Conservation (phyloP, 2,329 filamentous ascomycete genomes). For the Beauveria sp. region DNA sequence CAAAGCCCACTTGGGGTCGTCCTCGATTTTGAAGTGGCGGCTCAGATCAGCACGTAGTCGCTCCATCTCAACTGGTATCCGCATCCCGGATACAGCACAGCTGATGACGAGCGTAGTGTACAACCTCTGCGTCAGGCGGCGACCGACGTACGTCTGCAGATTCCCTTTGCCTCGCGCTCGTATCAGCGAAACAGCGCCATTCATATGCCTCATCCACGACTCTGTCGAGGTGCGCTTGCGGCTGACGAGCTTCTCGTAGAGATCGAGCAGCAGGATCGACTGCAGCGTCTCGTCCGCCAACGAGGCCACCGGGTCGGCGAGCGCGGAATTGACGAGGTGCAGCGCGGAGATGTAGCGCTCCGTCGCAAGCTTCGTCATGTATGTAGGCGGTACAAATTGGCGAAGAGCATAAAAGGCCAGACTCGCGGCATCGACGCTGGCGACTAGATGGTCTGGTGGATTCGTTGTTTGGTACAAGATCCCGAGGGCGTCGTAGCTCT, state of each 20-base stretch:
- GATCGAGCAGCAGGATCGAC: slow-evolving; percentile 20
- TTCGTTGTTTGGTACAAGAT: slow-evolving; percentile 12
- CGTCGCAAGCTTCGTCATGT: neutral
- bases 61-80: slow-evolving; percentile 12
- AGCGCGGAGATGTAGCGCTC: slow-evolving; percentile 3
- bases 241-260: slow-evolving; percentile 21
- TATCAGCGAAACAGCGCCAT: slow-evolving; percentile 17
- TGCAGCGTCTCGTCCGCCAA: slow-evolving; percentile 16
- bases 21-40: neutral
- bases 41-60: slow-evolving; percentile 6
- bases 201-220: slow-evolving; percentile 17
- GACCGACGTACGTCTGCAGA: slow-evolving; percentile 12
- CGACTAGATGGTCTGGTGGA: slow-evolving; percentile 13
- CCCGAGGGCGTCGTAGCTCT: slow-evolving; percentile 16
- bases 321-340: slow-evolving; percentile 6
- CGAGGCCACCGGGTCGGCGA: neutral
- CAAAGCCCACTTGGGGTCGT: slow-evolving; percentile 17
- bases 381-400: neutral
- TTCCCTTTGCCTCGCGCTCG: slow-evolving; percentile 11
- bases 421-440: slow-evolving; percentile 20
- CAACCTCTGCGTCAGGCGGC: slow-evolving; percentile 10
- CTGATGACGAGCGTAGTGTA: slow-evolving; percentile 13
- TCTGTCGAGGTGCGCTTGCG: slow-evolving; percentile 6
- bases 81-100: slow-evolving; percentile 10
- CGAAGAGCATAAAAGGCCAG: slow-evolving; percentile 16